Percentiles rank a stretch among this genome's conserved stretches.
phyloP scores from a whole-genome alignment of 2,329 filamentous ascomycete species.

The Fusarium proliferatum region DNA sequence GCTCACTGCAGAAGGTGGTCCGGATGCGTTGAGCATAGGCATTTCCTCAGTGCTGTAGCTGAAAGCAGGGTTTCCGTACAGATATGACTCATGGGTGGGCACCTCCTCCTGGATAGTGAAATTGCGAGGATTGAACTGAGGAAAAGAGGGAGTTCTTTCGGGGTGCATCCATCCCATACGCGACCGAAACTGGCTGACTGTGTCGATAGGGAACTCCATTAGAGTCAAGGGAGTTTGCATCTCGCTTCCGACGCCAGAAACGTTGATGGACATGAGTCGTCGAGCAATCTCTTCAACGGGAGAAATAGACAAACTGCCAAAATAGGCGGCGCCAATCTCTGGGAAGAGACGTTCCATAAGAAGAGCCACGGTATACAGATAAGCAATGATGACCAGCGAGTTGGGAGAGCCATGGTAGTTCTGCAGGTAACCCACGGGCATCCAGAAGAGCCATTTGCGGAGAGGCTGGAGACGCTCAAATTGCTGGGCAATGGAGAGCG shows the following conservation, averaged over 20 bases:
- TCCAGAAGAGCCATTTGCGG: constrained; percentile 94
- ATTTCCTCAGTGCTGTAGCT: constrained; percentile 73
- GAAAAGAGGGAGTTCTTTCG: constrained; percentile 68
- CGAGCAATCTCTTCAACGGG: constrained; percentile 89
- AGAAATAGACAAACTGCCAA: constrained; percentile 80
- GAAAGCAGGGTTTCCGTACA: constrained; percentile 69
- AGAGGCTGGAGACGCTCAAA: constrained; percentile 91
- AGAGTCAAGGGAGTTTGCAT: constrained; percentile 71
- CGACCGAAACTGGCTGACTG: constrained; percentile 74
- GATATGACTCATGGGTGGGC: constrained; percentile 56
- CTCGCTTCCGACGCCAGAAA: constrained; percentile 67
- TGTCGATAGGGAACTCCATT: constrained; percentile 79
- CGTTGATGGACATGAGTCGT: constrained; percentile 76
- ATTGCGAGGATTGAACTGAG: constrained; percentile 67
- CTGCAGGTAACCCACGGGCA: constrained; percentile 86
- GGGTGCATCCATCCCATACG: constrained; percentile 76
- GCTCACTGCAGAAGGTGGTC: constrained; percentile 60
- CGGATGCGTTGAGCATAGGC: constrained; percentile 62
- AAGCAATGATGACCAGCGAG: constrained; percentile 84
- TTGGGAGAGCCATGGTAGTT: constrained; percentile 79
- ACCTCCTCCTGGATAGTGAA: constrained; percentile 63
- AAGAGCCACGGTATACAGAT: constrained; percentile 90
- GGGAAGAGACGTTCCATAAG: constrained; percentile 92
- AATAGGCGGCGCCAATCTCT: constrained; percentile 89
- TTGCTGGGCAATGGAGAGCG: constrained; percentile 80